Evolutionary conservation across 2,329 filamentous ascomycete genomes (phyloP), one percentile per base, ranked within the genome.

Genomic region (Nemania bipapillata): DNA sequence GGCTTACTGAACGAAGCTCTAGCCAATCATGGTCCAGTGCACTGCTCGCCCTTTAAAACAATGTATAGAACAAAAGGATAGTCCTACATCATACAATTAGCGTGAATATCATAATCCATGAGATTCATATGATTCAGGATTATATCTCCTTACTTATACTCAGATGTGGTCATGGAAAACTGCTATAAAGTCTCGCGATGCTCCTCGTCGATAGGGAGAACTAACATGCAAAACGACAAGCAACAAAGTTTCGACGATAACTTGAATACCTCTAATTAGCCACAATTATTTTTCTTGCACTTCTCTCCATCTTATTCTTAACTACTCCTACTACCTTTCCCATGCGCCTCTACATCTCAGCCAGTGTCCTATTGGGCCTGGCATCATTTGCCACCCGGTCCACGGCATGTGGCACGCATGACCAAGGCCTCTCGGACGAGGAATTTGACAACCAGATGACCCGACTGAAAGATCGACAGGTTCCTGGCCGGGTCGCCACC

Each of bases 1-100:
- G 47, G 47, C 15, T 50, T 50, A 50, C n/a, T 50, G 47, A 50
- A 50, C 47, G 47, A 50, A 24, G 22, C 47, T 12, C n/a, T 50
- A 50, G 47, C 47, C 20, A 50, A 50, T 50, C 47, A 28, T 28
- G 22, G 47, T 50, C 20, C 28, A 50, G 47, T 50, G 47, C 5
- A 22, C 28, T 22, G n/a, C 20, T 28, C 47, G 28, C 20, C 45
- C n/a, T 26, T 35, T 35, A 35, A 35, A 35, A 11, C 32, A 35
- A 6, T 35, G 11, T 35, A 35, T 5, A 35, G 32, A 35, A 35
- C 32, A 35, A 35, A 35, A 35, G 32, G 32, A 50, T 11, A 50
- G 47, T 50, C 20, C 42, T 45, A 45, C n/a, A 45, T 45, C 42
- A 45, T 45, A 45, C 15, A 45, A 45, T 45, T 45, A 45, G n/a